Evolutionary conservation across 2,329 filamentous ascomycete species (phyloP), one percentile per base, ranked within the genome.

Genomic region (Monilinia laxa): DNA sequence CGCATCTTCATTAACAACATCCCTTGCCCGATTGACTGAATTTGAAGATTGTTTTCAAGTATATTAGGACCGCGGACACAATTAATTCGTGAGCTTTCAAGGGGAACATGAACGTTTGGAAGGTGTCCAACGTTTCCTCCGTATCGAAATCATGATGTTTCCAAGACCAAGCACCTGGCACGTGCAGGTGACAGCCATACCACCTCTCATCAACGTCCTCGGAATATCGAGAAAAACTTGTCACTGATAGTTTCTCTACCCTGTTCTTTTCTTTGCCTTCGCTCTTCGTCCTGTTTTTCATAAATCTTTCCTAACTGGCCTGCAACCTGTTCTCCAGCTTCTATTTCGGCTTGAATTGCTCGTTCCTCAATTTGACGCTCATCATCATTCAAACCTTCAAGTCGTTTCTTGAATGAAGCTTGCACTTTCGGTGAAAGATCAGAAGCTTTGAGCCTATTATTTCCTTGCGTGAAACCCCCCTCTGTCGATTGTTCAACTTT

Each of bases 341-440:
- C 80, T 66, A 84, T 78, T 78, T 92, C 87, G 9, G 85, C 87
- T 67, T 82, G 81, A 69, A 90, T 80, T 25, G 89, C 85, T 68
- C 84, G 83, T 76, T 89, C 84, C 76, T 92, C 89, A 23, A 87
- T 77, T 54, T 81, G 80, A 38, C 86, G 81, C 76, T 90, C 87
- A 66, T 81, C 80, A 60, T 83, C 83, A 5, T 82, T 81, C 62
- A 89, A 77, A 71, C 86, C 83, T 62, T 86, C 82, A 56, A 90
- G 77, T 71, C 82, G 80, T 70, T 85, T 81, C 73, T 83, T 82
- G 75, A 86, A 82, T 58, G 77, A 76, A 68, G 81, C 79, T 71
- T 83, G 82, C 35, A 86, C 76, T 40, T 84, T 82, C 2, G 80
- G 78, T 18, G 80, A 79, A n/a, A 81, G 72, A 53, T 78, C 71